Evolutionary conservation across 1,284 basidiomycete species (phyloP).

Genomic region (Abortiporus biennis): DNA sequence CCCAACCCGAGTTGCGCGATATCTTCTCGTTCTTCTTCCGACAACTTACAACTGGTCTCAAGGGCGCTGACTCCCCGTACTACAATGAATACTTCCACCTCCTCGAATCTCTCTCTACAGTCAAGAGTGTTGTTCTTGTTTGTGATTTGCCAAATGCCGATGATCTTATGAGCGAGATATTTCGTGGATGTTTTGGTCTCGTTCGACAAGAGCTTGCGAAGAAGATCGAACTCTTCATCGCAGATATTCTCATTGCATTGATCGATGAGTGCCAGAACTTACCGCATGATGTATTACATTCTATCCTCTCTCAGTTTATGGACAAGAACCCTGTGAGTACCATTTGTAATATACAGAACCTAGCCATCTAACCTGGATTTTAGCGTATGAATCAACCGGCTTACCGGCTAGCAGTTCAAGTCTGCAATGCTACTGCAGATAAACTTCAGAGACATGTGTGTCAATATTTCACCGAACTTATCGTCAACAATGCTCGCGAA

Average conservation of each 20-base stretch:
- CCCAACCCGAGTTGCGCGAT: constrained; percentile 80
- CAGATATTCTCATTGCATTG: constrained; percentile 84
- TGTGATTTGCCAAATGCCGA: constrained; percentile 88
- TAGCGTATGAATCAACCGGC: constrained; percentile 73
- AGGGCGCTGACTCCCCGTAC: constrained; percentile 65
- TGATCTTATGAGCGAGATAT: constrained; percentile 80
- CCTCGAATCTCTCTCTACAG: constrained; percentile 86
- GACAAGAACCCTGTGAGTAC: constrained; percentile 64
- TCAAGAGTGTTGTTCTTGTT: constrained; percentile 92
- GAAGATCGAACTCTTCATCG: constrained; percentile 85
- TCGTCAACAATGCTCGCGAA: constrained; percentile 55
- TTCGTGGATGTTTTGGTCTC: constrained; percentile 78
- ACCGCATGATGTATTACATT: constrained; percentile 76
- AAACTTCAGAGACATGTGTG: constrained; percentile 88
- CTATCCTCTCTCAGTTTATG: constrained; percentile 82
- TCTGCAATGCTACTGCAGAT: constrained; percentile 82
- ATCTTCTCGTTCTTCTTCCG: constrained; percentile 94
- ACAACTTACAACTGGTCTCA: constrained; percentile 75
- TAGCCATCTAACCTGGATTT: constrained; percentile 1
- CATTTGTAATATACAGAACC: background rate
- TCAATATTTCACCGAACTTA: constrained; percentile 87
- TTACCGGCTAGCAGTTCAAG: constrained; percentile 81
- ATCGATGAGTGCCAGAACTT: constrained; percentile 82
- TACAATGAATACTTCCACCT: constrained; percentile 91
- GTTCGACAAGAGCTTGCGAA: constrained; percentile 81